Evolutionary conservation across 2,329 filamentous ascomycete species (phyloP).

Genomic region (Fusarium nanum): DNA sequence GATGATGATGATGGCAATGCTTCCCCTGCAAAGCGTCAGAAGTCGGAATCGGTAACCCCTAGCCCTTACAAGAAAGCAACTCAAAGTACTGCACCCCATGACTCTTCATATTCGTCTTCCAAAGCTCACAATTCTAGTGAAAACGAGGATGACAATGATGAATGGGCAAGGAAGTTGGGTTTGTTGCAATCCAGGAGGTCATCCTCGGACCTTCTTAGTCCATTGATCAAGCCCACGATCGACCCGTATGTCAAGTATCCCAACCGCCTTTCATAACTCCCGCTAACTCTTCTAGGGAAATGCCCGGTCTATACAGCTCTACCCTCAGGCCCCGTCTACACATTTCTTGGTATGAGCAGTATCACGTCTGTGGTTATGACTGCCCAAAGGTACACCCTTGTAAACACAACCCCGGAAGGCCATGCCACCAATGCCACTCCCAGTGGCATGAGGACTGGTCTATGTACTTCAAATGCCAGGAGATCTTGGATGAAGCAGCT

Average conservation of each 20-base stretch:
- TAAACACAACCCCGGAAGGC: conserved; percentile 6
- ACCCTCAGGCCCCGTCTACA: conserved; percentile 15
- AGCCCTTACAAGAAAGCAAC: neutral
- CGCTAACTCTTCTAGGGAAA: conserved; percentile 32
- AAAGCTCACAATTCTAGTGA: neutral
- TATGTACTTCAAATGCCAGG: conserved; percentile 27
- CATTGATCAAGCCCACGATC: neutral
- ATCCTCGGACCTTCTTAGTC: conserved; percentile 6
- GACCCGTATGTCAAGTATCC: conserved; percentile 13
- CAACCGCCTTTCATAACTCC: neutral
- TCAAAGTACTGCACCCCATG: neutral
- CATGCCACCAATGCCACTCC: conserved; percentile 38
- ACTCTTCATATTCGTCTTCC: neutral
- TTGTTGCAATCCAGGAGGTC: neutral
- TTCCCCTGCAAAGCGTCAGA: conserved; percentile 11
- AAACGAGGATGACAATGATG: neutral
- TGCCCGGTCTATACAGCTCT: conserved; percentile 33
- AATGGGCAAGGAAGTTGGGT: neutral
- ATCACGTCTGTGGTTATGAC: conserved; percentile 28
- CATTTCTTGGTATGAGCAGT: conserved; percentile 43
- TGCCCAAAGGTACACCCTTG: conserved; percentile 40
- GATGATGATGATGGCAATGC: conserved; percentile 14
- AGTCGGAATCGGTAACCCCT: neutral
- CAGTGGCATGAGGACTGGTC: conserved; percentile 37
- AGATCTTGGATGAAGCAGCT: conserved; percentile 12